Conservation (phyloP, 768 basidiomycete species). For the Collybia mongolica region DNA sequence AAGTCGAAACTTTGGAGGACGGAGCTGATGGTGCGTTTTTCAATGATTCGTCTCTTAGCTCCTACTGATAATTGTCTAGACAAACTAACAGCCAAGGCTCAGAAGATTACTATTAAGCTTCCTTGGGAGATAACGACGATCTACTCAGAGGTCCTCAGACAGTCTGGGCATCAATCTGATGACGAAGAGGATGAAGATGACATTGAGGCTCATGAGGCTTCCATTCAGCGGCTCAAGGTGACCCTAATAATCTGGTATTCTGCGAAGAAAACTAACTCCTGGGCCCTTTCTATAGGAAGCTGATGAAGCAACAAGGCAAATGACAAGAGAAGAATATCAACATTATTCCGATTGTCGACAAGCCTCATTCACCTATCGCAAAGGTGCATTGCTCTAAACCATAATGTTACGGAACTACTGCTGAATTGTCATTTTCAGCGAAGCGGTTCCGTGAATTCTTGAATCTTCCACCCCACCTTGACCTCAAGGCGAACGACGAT, state of each 20-base stretch:
- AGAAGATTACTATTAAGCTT: conserved; percentile 92
- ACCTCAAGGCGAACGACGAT: conserved; percentile 90
- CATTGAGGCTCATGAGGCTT: conserved; percentile 92
- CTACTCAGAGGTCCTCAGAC: conserved; percentile 81
- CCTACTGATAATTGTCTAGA: conserved; percentile 38
- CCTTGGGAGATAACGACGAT: conserved; percentile 95
- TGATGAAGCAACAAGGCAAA: conserved; percentile 90
- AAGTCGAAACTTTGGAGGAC: conserved; percentile 83
- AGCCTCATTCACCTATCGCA: conserved; percentile 95
- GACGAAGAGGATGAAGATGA: conserved; percentile 97
- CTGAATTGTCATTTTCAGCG: conserved; percentile 41
- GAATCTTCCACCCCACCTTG: conserved; percentile 82
- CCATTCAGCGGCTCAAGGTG: conserved; percentile 83
- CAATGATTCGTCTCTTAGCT: background rate
- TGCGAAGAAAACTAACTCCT: background rate
- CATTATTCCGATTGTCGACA: conserved; percentile 97
- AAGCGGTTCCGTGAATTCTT: conserved; percentile 96
- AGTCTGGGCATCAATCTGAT: conserved; percentile 80
- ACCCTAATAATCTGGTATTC: conserved; percentile 3
- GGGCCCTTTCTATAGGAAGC: conserved; percentile 60
- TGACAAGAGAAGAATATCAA: conserved; percentile 96
- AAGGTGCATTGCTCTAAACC: conserved; percentile 54
- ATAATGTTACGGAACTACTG: background rate
- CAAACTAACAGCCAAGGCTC: conserved; percentile 78
- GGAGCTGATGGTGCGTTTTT: conserved; percentile 64